Evolutionary conservation across 306 rosid genomes (phyloP).

Genomic region (Cucurbita maxima): DNA sequence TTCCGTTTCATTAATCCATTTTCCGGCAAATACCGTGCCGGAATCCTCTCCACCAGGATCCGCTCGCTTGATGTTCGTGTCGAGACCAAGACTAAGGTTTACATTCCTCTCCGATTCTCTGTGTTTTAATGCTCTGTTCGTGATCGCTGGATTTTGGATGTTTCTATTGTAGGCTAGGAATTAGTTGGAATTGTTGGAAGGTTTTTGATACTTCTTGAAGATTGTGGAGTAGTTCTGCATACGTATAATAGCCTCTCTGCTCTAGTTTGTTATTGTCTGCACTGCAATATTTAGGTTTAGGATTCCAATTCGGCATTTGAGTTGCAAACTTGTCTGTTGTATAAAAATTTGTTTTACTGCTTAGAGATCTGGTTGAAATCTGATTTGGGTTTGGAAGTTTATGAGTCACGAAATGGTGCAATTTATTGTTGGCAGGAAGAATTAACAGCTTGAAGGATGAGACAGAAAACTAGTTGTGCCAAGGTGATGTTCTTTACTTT

Average conservation of each 20-base stretch:
- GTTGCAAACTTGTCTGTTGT: background rate
- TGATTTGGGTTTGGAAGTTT: background rate
- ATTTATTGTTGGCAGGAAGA: background rate
- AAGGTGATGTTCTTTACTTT: too few relatives aligned
- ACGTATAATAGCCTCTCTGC: background rate
- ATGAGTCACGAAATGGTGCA: background rate
- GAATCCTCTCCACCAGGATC: conserved; percentile 68
- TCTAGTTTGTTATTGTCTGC: background rate
- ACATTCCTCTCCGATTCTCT: background rate
- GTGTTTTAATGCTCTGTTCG: background rate
- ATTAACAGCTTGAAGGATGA: background rate
- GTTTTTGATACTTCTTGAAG: background rate
- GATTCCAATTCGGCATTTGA: background rate
- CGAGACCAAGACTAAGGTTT: conserved; percentile 90
- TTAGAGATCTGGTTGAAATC: background rate
- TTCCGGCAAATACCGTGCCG: conserved; percentile 72
- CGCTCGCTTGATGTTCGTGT: conserved; percentile 78
- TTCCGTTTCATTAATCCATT: conserved; percentile 62
- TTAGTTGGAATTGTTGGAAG: background rate
- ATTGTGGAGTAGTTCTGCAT: background rate
- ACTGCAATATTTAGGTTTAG: too few relatives aligned
- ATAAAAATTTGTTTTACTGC: background rate
- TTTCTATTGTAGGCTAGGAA: background rate
- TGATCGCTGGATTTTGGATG: background rate
- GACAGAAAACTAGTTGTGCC: background rate